These are phyloP conservation scores for Hypericum androsaemum DNA, from an alignment of 345 rosid genomes.

Conservation along the genomic window DNA sequence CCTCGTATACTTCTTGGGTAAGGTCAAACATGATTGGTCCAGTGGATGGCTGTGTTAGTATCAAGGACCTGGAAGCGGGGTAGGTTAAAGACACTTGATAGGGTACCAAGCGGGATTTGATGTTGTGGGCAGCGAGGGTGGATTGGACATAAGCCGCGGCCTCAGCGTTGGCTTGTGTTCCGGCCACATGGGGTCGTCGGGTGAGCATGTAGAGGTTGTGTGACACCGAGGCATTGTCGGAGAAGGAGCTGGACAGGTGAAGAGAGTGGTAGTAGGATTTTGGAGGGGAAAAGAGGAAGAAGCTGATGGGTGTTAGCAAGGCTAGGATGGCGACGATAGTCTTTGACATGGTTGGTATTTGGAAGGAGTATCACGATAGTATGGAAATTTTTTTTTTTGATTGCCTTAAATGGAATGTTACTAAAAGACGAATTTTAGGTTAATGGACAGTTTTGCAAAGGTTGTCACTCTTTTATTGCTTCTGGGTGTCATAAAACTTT, in stretches of 20 bases:
- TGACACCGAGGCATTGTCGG: slow-evolving; percentile 54
- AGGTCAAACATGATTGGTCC: slow-evolving; percentile 31
- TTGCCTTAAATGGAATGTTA: no score
- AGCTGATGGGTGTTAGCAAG: slow-evolving; percentile 31
- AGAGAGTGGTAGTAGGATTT: slow-evolving; percentile 46
- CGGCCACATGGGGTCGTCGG: slow-evolving; percentile 72
- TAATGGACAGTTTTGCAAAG: no score
- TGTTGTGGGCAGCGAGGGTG: slow-evolving; percentile 30
- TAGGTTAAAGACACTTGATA: slow-evolving; percentile 58
- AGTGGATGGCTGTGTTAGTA: slow-evolving; percentile 24
- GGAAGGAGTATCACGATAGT: no score
- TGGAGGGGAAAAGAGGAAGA: slow-evolving; percentile 26
- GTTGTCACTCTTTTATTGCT: no score
- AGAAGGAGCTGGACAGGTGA: slow-evolving; percentile 42
- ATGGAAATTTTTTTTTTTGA: no score
- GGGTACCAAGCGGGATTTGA: slow-evolving; percentile 33
- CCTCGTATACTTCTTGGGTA: slow-evolving; percentile 41
- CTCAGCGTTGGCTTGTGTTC: slow-evolving; percentile 66
- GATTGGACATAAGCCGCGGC: slow-evolving; percentile 54
- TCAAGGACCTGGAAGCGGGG: slow-evolving; percentile 53
- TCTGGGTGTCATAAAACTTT: no score
- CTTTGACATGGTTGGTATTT: no score
- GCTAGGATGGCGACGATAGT: slow-evolving; percentile 21
- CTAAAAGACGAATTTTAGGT: no score
- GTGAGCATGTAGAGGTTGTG: slow-evolving; percentile 60